phyloP scores from a whole-genome alignment of 2,329 filamentous ascomycete genomes.

The Waltergamsia citrina region DNA sequence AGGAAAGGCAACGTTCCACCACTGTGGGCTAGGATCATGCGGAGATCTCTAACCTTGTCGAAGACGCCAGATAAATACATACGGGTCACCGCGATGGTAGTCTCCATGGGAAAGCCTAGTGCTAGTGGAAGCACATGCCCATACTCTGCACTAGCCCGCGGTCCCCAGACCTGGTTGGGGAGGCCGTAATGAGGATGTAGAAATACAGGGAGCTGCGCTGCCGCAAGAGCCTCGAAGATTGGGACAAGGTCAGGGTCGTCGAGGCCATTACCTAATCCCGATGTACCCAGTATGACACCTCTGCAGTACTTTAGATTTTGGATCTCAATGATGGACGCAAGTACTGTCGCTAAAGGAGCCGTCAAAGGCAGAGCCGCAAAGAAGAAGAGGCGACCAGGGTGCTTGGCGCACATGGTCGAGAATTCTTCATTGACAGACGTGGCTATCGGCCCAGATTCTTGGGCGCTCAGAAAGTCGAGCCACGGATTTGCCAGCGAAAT shows the following conservation, averaged over 20 bases:
- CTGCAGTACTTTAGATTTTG: constrained; percentile 56
- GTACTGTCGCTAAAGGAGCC: constrained; percentile 51
- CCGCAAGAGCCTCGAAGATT: constrained; percentile 61
- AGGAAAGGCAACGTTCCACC: constrained; percentile 85
- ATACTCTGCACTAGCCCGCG: constrained; percentile 57
- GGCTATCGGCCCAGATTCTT: constrained; percentile 55
- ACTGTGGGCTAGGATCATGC: constrained; percentile 76
- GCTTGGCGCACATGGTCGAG: constrained; percentile 56
- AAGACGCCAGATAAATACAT: constrained; percentile 87
- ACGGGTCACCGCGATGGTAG: constrained; percentile 77
- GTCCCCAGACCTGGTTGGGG: constrained; percentile 70
- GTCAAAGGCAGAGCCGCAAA: constrained; percentile 77
- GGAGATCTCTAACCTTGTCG: constrained; percentile 59
- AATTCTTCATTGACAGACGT: constrained; percentile 68
- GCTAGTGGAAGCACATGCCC: constrained; percentile 82
- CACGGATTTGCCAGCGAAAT: constrained; percentile 89
- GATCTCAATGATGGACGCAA: constrained; percentile 56
- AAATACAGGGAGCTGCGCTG: constrained; percentile 60
- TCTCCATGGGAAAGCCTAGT: constrained; percentile 84
- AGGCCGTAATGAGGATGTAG: constrained; percentile 90
- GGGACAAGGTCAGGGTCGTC: constrained; percentile 68
- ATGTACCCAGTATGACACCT: constrained; percentile 83
- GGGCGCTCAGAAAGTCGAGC: constrained; percentile 69
- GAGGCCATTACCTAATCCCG: constrained; percentile 68
- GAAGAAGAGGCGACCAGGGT: constrained; percentile 64